Base-by-base conservation (phyloP, 352 stramenopile species). In the Saprolegnia diclina region DNA sequence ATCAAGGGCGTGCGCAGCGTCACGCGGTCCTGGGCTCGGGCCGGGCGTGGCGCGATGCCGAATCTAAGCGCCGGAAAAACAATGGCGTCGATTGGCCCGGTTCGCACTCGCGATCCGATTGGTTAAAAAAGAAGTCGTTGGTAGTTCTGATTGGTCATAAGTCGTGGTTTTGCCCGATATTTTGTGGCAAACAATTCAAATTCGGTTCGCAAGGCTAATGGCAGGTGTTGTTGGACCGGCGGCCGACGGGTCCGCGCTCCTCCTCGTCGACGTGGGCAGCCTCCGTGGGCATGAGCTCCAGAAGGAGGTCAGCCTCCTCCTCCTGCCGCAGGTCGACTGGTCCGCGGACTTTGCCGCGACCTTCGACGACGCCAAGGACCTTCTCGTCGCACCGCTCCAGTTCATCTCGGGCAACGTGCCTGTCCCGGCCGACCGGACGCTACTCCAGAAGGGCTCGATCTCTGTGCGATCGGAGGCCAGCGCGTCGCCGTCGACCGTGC, bases 401-500 rank as follows among this genome's bases (percentile, higher is more conserved):
- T 53, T 66, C 24, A 35, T 66, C 13, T 24, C 26, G 9, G 57
- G 57, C 22, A 21, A 55, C 14, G 57, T 42, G 3, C 57, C 57
- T 9, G 42, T 42, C 22, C 37, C 57, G 16, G 57, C 57, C 44
- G 35, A 66, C 21, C 57, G 57, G 21, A 66, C 57, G 21, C 57
- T 54, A 24, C 57, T 66, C 11, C 37, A 40, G 35, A 66, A 66
- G 50, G 57, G 57, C 48, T 54, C 19, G 9, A 66, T 66, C 32
- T 42, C 26, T 54, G 57, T 66, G n/a, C 57, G 57, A 13, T 42
- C 48, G 50, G 57, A 66, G n/a, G 57, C 37, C 37, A 13, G 13
- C 16, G 5, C 57, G 9, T 54, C 22, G 5, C 57, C 19, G 5
- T 54, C 42, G 66, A 82, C 75, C 70, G 75, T 94, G 32, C 79